phyloP scores from a whole-genome alignment of 176 grass and related monocot genomes.

The Olyra latifolia region DNA sequence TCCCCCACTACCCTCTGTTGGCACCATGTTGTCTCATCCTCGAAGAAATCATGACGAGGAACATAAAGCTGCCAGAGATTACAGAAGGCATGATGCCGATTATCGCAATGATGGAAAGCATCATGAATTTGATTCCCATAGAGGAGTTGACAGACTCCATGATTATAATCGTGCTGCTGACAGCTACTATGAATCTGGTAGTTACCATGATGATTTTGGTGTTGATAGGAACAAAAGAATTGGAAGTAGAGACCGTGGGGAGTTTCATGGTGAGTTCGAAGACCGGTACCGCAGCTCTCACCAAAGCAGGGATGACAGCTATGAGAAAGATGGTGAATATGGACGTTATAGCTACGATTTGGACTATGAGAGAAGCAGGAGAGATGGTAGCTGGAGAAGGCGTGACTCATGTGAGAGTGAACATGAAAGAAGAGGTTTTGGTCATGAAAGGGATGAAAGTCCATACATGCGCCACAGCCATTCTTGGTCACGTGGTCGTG shows the following conservation, averaged over 20 bases:
- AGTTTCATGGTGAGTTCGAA: slow-evolving; percentile 60
- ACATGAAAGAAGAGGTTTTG: slow-evolving; percentile 61
- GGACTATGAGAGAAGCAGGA: slow-evolving; percentile 74
- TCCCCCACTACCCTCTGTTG: slow-evolving; percentile 52
- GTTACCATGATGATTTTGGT: slow-evolving; percentile 70
- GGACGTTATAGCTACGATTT: slow-evolving; percentile 51
- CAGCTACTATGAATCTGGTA: slow-evolving; percentile 59
- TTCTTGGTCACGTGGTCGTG: slow-evolving; percentile 54
- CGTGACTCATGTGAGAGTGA: slow-evolving; percentile 54
- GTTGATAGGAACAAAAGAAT: slow-evolving; percentile 83
- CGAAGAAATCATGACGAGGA: slow-evolving; percentile 77
- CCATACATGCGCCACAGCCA: slow-evolving; percentile 59
- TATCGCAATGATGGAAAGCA: slow-evolving; percentile 46
- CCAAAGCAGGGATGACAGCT: slow-evolving; percentile 58
- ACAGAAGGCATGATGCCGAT: slow-evolving; percentile 60
- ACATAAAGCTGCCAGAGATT: slow-evolving; percentile 63
- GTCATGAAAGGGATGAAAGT: slow-evolving; percentile 69
- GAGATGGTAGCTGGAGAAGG: slow-evolving; percentile 67
- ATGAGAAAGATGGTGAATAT: slow-evolving; percentile 75
- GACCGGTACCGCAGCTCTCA: slow-evolving; percentile 49
- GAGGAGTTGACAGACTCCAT: slow-evolving; percentile 54
- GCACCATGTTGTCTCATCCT: slow-evolving; percentile 66
- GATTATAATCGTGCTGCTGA: slow-evolving; percentile 56
- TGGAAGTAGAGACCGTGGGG: slow-evolving; percentile 62
- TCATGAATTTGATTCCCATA: slow-evolving; percentile 51